Evolutionary conservation across 2,329 filamentous ascomycete genomes (phyloP).

Genomic region (Arthroderma sp.): DNA sequence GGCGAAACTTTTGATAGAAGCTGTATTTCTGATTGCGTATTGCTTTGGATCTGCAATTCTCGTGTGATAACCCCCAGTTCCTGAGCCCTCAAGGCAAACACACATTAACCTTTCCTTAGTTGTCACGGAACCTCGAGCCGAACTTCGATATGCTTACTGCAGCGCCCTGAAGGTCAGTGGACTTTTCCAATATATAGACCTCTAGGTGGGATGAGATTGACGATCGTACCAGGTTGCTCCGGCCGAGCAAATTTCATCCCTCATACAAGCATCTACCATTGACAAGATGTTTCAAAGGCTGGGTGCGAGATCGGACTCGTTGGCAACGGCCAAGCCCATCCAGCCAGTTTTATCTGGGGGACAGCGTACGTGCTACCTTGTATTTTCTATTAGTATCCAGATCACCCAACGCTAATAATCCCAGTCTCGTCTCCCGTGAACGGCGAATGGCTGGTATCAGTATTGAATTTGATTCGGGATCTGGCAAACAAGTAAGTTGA

Average conservation of each 20-base stretch:
- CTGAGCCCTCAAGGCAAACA: too few species aligned
- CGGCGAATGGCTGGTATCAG: constrained; percentile 19
- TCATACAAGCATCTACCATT: constrained; percentile 28
- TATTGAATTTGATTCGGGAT: constrained; percentile 21
- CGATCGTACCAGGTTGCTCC: constrained; percentile 17
- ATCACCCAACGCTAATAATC: neutral
- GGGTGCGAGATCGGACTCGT: constrained; percentile 40
- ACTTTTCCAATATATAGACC: neutral
- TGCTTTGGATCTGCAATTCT: constrained; percentile 47
- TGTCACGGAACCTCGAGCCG: constrained; percentile 41
- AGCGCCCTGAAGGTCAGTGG: constrained; percentile 36
- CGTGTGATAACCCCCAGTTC: constrained; percentile 14
- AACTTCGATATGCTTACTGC: constrained; percentile 49
- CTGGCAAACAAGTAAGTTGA: constrained; percentile 19
- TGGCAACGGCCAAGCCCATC: constrained; percentile 15
- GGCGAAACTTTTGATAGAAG: constrained; percentile 38
- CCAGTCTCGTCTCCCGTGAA: constrained; percentile 9
- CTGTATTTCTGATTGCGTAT: constrained; percentile 48
- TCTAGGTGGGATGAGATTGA: neutral
- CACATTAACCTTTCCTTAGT: constrained; percentile 20
- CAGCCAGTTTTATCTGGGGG: neutral
- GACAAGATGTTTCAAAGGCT: constrained; percentile 45
- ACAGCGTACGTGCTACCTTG: too few species aligned
- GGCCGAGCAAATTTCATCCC: constrained; percentile 18
- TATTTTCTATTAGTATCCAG: neutral